Conservation (phyloP, 2,329 filamentous ascomycete species). For the Emmonsia crescens region DNA sequence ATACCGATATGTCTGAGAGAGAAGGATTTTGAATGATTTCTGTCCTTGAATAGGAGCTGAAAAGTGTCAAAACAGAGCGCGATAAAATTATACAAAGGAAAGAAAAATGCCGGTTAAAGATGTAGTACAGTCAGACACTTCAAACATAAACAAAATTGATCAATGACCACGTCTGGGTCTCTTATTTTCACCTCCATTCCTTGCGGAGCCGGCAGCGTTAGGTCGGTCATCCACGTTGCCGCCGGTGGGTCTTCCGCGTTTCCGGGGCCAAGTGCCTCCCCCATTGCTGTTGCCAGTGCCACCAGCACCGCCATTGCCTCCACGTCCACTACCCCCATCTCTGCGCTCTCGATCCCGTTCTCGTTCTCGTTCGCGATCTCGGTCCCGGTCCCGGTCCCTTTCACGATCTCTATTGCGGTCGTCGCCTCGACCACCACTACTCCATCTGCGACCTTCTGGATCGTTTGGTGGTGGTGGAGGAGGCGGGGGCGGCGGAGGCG, state of each 20-base stretch:
- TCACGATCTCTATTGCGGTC: slow-evolving; percentile 8
- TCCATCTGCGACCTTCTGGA: slow-evolving; percentile 9
- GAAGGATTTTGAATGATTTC: not conserved
- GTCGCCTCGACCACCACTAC: slow-evolving; percentile 1
- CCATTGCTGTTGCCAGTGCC: not conserved
- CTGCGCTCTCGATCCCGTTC: slow-evolving; percentile 8
- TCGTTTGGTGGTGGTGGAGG: not conserved
- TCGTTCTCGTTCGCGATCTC: slow-evolving; percentile 8
- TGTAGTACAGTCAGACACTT: not conserved
- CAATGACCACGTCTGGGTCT: slow-evolving; percentile 17
- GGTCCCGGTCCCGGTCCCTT: slow-evolving; percentile 3
- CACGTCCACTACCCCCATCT: slow-evolving; percentile 5
- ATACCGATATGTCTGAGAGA: not conserved
- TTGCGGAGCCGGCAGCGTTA: slow-evolving; percentile 4
- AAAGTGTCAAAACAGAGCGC: not conserved
- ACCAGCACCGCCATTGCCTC: slow-evolving; percentile 5
- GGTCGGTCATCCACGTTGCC: slow-evolving; percentile 8
- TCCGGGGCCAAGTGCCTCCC: slow-evolving; percentile 12
- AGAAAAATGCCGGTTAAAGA: not conserved
- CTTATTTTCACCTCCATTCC: slow-evolving; percentile 14
- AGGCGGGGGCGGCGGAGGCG: slow-evolving; percentile 5
- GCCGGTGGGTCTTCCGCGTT: slow-evolving; percentile 10
- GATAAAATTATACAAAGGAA: slow-evolving; percentile 15
- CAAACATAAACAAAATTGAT: not conserved
- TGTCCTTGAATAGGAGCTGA: not conserved